A percentile compares a stretch with the other conserved stretches of the same genome.
Conservation (phyloP, 2,329 filamentous ascomycete genomes). For the Neofusicoccum laricinum region DNA sequence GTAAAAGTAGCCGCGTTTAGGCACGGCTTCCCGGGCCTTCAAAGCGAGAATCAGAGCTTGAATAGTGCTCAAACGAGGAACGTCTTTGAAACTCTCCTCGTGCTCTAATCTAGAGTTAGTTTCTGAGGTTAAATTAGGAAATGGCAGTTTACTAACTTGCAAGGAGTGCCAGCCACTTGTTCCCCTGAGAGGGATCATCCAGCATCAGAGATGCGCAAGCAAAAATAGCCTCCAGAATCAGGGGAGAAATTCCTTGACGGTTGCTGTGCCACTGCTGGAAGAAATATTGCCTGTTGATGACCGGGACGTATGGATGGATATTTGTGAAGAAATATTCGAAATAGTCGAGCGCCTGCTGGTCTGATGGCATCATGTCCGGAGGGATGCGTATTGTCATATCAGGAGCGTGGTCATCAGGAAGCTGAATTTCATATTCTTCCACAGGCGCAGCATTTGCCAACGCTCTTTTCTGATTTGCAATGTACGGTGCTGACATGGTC, state of each 20-base stretch:
- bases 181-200: constrained; percentile 78
- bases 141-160: constrained; percentile 59
- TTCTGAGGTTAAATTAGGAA: background rate
- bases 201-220: constrained; percentile 82
- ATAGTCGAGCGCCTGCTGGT: constrained; percentile 76
- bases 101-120: constrained; percentile 59
- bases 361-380: constrained; percentile 86
- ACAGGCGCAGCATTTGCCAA: constrained; percentile 61
- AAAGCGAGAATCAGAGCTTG: constrained; percentile 84
- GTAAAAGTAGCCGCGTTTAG: constrained; percentile 93
- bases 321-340: constrained; percentile 89
- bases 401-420: constrained; percentile 67
- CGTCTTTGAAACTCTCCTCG: constrained; percentile 89
- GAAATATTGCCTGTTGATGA: constrained; percentile 77
- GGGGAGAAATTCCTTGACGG: constrained; percentile 78
- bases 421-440: constrained; percentile 67
- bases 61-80: constrained; percentile 84
- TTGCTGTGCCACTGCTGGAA: constrained; percentile 88
- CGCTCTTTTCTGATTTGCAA: constrained; percentile 61
- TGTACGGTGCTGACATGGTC: constrained; percentile 67
- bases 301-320: constrained; percentile 89
- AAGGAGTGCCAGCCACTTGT: constrained; percentile 89
- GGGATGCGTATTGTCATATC: constrained; percentile 84
- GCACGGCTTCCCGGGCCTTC: constrained; percentile 87
- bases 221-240: constrained; percentile 87